Evolutionary conservation across 2,329 filamentous ascomycete species (phyloP).

Genomic region (Microdochium paspali): DNA sequence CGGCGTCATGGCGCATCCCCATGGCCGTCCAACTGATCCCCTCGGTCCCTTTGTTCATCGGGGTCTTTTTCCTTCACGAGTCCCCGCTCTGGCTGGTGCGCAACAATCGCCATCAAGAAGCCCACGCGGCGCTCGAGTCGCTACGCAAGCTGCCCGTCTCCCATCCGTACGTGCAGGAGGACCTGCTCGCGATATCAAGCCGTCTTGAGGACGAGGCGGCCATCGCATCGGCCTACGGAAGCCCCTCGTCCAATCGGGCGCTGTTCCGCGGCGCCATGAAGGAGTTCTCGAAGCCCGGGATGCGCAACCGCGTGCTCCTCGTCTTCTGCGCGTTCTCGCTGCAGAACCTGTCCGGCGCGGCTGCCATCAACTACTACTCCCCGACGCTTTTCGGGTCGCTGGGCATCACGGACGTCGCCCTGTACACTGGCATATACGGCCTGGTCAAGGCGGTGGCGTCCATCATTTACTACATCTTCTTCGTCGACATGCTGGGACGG

Average conservation of each 20-base stretch:
- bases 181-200: conserved; percentile 33
- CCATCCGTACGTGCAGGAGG: conserved; percentile 32
- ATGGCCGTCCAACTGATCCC: conserved; percentile 37
- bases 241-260: conserved; percentile 11
- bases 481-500: conserved; percentile 30
- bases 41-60: conserved; percentile 28
- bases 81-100: conserved; percentile 32
- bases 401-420: conserved; percentile 31
- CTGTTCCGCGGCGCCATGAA: conserved; percentile 22
- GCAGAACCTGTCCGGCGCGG: conserved; percentile 29
- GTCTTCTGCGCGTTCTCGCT: conserved; percentile 27
- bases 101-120: conserved; percentile 27
- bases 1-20: conserved; percentile 36
- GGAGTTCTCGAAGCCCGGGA: conserved; percentile 26
- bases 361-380: conserved; percentile 33
- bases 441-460: conserved; percentile 31
- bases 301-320: conserved; percentile 27
- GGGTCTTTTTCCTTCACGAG: conserved; percentile 32
- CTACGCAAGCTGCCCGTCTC: conserved; percentile 33
- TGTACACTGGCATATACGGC: conserved; percentile 43
- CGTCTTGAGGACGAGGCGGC: conserved; percentile 23
- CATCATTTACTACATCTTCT: conserved; percentile 28
- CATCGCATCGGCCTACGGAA: conserved; percentile 21
- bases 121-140: conserved; percentile 26
- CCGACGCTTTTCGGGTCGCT: conserved; percentile 30